These are phyloP conservation scores for Handroanthus guayacan DNA, from an alignment of 257 asterid genomes.

Conservation along the genomic window DNA sequence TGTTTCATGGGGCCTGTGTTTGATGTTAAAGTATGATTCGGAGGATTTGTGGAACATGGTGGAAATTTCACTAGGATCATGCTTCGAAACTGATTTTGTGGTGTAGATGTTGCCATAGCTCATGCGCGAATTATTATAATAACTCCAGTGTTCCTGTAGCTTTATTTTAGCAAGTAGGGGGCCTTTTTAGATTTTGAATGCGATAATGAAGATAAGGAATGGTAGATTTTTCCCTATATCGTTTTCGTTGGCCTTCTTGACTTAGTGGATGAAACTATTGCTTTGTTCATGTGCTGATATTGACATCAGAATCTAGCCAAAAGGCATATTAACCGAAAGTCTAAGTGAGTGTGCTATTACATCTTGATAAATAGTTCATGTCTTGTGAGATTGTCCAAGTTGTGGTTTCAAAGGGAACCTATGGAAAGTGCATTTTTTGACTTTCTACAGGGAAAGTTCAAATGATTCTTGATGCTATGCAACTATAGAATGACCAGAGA, in stretches of 20 bases:
- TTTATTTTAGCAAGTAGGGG: too few species aligned
- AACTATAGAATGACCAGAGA: slow-evolving; percentile 21
- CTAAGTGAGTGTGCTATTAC: slow-evolving; percentile 17
- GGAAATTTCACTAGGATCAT: slow-evolving; percentile 1
- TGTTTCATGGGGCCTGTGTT: slow-evolving; percentile 30
- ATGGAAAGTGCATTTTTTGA: slow-evolving; percentile 28
- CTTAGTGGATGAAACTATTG: slow-evolving; percentile 46
- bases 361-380: slow-evolving; percentile 28
- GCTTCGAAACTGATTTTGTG: slow-evolving; percentile 1
- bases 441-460: slow-evolving; percentile 38
- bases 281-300: slow-evolving; percentile 30
- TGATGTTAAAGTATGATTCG: slow-evolving; percentile 27
- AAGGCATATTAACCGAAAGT: slow-evolving; percentile 20
- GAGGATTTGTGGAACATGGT: not conserved
- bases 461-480: slow-evolving; percentile 43
- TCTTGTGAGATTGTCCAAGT: slow-evolving; percentile 28
- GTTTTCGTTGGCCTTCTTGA: not conserved
- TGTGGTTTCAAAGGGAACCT: slow-evolving; percentile 35
- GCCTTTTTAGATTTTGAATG: too few species aligned
- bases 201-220: not conserved
- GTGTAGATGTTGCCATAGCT: not conserved
- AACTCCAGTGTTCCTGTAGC: too few species aligned
- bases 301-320: slow-evolving; percentile 25
- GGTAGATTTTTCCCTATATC: slow-evolving; percentile 1
- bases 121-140: too few species aligned